Base-by-base conservation (phyloP, 768 basidiomycete species). In the Suillus occidentalis region DNA sequence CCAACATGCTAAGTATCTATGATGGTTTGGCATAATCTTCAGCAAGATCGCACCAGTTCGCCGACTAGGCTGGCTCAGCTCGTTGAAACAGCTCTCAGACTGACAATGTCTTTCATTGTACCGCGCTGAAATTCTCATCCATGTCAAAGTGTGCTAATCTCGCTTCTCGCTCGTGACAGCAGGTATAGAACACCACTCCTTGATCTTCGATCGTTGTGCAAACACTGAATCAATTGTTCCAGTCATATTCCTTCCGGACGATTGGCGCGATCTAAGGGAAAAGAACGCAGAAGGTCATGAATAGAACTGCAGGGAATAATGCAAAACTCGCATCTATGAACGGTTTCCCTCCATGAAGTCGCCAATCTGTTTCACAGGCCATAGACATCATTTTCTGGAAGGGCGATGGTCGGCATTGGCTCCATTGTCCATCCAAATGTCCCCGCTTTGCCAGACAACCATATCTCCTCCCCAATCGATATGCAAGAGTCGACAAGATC, bases 401-500 rank as follows among this genome's bases (percentile, higher is more conserved):
- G 56, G 18, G 56, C 7, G 22, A 58, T 40, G 22, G 16, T 58
- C 57, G 22, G 39, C 16, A 18, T 18, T 25, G 57, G 16, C 16
- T 40, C 22, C 16, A 58, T 4, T 58, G 57, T 40, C 57, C 37
- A 58, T 8, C 16, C 22, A 28, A 28, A 18, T 40, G 57, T 16
- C 9, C 57, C 57, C 22, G 13, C 34, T 40, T 57, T 43, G 40
- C 57, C 1, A 10, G 28, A 34, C 47, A 18, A 3, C 34, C 22
- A 42, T 7, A 42, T 14, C 28, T 22, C 22, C 12, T 45, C 63
- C 40, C 63, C 65, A 13, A 66, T 25, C 20, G 40, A 40, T 4
- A 14, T 47, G 58, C 66, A 66, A 45, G 57, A 22, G 18, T 65
- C 57, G 42, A 76, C 64, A 20, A 72, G 55, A 55, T 47, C 39